Evolutionary conservation across 2,329 filamentous ascomycete species (phyloP), one percentile per base, ranked within the genome.

Genomic region (Stachybotrys chartarum): DNA sequence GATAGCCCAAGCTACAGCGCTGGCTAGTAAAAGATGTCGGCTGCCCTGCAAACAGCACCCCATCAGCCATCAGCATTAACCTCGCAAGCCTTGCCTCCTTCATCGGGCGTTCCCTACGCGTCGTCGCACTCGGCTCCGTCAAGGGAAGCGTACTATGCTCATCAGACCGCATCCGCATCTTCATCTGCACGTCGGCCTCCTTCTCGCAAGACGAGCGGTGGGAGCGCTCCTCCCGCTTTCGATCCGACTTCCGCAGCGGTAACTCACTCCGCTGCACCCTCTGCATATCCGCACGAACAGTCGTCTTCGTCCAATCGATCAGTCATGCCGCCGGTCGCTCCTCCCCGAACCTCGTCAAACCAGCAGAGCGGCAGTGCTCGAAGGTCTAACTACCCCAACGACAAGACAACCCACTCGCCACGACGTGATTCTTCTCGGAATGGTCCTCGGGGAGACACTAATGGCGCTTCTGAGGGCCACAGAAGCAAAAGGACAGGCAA

Each of bases 311-410:
- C 75, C 18, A 79, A 80, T 64, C 77, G 78, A 65, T 75, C 77
- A 73, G 81, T 74, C 72, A 84, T 80, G 75, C 84, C 88, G 54
- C 87, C 89, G 30, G 80, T 90, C 63, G 86, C 88, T 55, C 91
- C 89, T 51, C 89, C 90, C 42, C 84, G 91, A 66, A 92, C 89
- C 7, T 95, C 91, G 14, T 94, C 90, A 48, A 87, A 84, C 60
- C 71, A 74, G 58, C 72, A 74, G 59, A 62, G 66, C 61, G 67
- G 75, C 16, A 72, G 66, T 60, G 73, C 78, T 31, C 72, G 78
- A 54, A 74, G 78, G 62, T 67, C 70, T 44, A 67, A 74, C 16
- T 73, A 78, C 54, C 63, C 74, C n/a, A 72, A 68, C 63, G 78
- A 81, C 51, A 75, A 74, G 57, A 64, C 70, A 45, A 66, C 71